These are phyloP conservation scores for Pelargonium australe DNA, from an alignment of 441 rosid genomes.

Conservation along the genomic window DNA sequence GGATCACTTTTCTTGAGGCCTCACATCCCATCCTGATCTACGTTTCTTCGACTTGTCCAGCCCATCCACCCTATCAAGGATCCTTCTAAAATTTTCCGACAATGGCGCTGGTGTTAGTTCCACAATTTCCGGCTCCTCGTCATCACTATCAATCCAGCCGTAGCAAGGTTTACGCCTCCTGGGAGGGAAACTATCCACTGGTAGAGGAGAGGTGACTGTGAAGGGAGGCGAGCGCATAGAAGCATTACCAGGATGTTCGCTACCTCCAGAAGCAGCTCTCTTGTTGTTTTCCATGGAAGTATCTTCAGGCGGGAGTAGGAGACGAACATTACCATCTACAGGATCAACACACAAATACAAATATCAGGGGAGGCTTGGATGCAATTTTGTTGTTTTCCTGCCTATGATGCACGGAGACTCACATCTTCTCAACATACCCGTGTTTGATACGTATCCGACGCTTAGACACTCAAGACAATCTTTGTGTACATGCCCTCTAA, in stretches of 20 bases:
- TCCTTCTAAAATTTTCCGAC: slow-evolving; percentile 14
- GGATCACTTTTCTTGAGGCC: slow-evolving; percentile 22
- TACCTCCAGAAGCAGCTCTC: neutral
- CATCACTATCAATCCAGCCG: slow-evolving; percentile 31
- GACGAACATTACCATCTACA: neutral
- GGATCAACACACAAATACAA: neutral
- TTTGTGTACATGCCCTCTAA: too few species aligned
- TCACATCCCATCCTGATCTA: slow-evolving; percentile 27
- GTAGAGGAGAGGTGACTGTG: neutral
- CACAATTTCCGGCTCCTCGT: slow-evolving; percentile 18
- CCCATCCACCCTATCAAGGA: neutral
- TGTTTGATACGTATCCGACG: too few species aligned
- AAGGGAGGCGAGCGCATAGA: slow-evolving; percentile 7
- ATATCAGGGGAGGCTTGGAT: neutral
- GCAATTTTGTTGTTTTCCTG: neutral
- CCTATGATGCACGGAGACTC: too few species aligned
- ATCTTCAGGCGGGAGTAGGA: neutral
- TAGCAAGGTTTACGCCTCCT: slow-evolving; percentile 20
- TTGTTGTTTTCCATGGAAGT: neutral
- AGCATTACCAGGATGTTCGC: neutral
- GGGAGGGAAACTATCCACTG: neutral
- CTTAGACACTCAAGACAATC: too few species aligned
- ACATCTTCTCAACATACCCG: too few species aligned
- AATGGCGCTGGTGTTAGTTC: slow-evolving; percentile 26
- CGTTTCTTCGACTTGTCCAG: neutral